phyloP scores from a whole-genome alignment of 1,284 basidiomycete species.

The Boletus smithii region DNA sequence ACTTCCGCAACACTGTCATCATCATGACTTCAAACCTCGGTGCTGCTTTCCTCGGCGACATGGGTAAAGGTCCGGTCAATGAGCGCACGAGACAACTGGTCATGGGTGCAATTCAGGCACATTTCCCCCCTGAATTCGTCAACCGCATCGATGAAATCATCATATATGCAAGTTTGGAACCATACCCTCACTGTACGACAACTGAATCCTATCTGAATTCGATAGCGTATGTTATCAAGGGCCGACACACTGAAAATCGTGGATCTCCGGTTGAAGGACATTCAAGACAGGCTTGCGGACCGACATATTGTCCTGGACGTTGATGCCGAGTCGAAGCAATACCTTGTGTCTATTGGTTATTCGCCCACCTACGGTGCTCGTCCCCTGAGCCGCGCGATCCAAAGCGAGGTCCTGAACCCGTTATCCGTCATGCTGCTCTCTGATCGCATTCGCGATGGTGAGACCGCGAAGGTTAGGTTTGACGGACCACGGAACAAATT shows the following conservation, averaged over 20 bases:
- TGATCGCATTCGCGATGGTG: constrained; percentile 80
- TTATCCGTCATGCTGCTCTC: constrained; percentile 86
- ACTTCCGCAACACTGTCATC: constrained; percentile 87
- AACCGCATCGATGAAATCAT: constrained; percentile 90
- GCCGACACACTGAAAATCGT: constrained; percentile 80
- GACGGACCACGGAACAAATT: constrained; percentile 85
- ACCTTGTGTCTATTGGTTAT: constrained; percentile 83
- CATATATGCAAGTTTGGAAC: constrained; percentile 69
- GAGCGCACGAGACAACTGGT: constrained; percentile 65
- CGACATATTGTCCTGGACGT: constrained; percentile 80
- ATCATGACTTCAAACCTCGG: constrained; percentile 95
- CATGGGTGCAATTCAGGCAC: constrained; percentile 72
- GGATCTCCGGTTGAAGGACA: constrained; percentile 70
- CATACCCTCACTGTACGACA: neutral
- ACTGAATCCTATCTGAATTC: constrained; percentile 9
- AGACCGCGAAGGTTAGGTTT: constrained; percentile 73
- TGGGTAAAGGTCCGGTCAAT: constrained; percentile 71
- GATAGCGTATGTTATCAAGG: constrained; percentile 72
- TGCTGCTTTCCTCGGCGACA: constrained; percentile 72
- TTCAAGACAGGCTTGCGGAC: constrained; percentile 74
- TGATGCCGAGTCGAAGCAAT: constrained; percentile 76
- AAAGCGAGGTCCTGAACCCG: constrained; percentile 91
- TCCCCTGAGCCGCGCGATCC: constrained; percentile 89
- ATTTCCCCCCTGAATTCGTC: constrained; percentile 92
- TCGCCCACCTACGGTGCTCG: constrained; percentile 85